These are phyloP conservation scores for Acacia confusa DNA, from an alignment of 306 rosid species.

Conservation along the genomic window DNA sequence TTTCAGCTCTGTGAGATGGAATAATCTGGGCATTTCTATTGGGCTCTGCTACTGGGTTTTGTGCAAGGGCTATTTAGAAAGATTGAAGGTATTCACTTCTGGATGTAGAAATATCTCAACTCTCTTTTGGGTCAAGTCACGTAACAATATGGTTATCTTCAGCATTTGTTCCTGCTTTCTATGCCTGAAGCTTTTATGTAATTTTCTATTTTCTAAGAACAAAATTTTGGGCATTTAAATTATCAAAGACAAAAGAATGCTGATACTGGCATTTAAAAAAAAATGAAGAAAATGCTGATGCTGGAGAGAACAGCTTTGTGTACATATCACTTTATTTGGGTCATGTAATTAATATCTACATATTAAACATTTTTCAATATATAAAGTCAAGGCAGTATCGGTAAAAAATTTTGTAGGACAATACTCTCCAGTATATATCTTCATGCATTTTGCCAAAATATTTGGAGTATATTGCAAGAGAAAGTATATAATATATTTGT, in stretches of 20 bases:
- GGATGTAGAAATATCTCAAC: background rate
- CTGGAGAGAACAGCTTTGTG: background rate
- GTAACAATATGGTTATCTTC: background rate
- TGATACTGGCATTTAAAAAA: background rate
- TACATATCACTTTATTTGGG: background rate
- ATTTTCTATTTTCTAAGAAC: background rate
- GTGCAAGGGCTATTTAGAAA: background rate
- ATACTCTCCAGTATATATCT: no score
- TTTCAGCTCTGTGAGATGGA: slow-evolving; percentile 12
- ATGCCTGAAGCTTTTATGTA: background rate
- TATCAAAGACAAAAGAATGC: background rate
- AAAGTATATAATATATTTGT: no score
- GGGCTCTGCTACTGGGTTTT: slow-evolving; percentile 1
- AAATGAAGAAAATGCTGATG: background rate
- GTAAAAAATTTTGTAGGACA: background rate
- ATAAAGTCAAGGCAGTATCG: background rate
- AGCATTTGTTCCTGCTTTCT: background rate
- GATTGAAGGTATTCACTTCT: background rate
- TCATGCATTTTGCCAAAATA: no score
- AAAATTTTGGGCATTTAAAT: background rate
- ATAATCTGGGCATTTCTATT: background rate
- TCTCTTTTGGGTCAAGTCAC: background rate
- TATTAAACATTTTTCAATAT: no score
- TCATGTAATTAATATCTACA: background rate
- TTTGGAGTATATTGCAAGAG: no score